Percentiles rank a stretch among this genome's conserved stretches.
These are phyloP conservation scores for Alliaria petiolata DNA, from an alignment of 345 rosid genomes.

Conservation along the genomic window DNA sequence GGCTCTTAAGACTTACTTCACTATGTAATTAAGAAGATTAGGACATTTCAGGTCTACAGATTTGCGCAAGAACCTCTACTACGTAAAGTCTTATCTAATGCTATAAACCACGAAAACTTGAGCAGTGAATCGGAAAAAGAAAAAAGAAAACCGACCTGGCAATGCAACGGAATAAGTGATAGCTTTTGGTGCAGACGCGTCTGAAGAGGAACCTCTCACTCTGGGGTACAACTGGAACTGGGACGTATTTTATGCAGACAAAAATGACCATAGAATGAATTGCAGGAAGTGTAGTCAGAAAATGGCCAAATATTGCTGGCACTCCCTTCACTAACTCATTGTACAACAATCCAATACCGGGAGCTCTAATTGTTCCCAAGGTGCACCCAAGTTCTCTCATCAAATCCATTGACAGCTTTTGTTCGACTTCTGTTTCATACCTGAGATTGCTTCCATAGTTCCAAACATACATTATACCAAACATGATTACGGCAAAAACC, in stretches of 20 bases:
- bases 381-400: constrained; percentile 89
- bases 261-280: constrained; percentile 97
- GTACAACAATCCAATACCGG: constrained; percentile 94
- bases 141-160: constrained; percentile 57
- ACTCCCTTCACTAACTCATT: constrained; percentile 93
- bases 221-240: constrained; percentile 93
- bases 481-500: constrained; percentile 84
- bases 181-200: constrained; percentile 79
- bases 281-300: constrained; percentile 95
- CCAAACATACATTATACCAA: constrained; percentile 87
- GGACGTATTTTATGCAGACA: constrained; percentile 92
- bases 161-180: constrained; percentile 96
- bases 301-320: constrained; percentile 97
- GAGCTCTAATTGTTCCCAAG: constrained; percentile 97
- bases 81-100: neutral
- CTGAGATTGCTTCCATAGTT: constrained; percentile 97
- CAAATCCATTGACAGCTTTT: constrained; percentile 89
- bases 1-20: neutral
- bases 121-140: neutral
- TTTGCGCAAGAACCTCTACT: neutral
- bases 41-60: neutral
- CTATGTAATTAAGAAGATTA: neutral
- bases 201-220: constrained; percentile 96
- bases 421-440: constrained; percentile 95
- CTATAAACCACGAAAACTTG: neutral